Base-by-base conservation (phyloP, 208 protist species). In the Balamuthia mandrillaris region DNA sequence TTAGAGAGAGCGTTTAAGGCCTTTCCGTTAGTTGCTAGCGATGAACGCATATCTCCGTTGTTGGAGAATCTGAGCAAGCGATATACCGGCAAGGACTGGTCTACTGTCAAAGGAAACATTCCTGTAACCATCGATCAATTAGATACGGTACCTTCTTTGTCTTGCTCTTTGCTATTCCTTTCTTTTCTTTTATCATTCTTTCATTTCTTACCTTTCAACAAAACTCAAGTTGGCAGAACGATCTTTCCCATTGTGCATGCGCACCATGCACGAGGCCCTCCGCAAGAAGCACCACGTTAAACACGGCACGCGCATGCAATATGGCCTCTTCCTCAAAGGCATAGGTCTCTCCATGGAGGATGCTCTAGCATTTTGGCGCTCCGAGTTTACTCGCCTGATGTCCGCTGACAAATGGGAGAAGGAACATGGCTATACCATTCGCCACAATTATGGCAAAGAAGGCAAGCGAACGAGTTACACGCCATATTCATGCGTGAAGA, bases 311-410 rank as follows among this genome's bases (percentile, higher is more conserved):
- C 21, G 72, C 1, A 56, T 81, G 49, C 72, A 81, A 35, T 81
- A 81, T 51, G 72, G 72, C 45, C 72, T 81, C 49, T 81, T 81
- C 51, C 72, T 81, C 51, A 81, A 81, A 35, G 72, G 72, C 10
- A 81, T 81, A 21, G 72, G 72, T 10, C 72, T 81, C 27, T 63
- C 49, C 5, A 44, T 81, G 49, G 72, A 81, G 49, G 72, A 81
- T 24, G 72, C 72, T 3, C 44, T 81, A 10, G 6, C 3, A 6
- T 61, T 81, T 51, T 81, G 72, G 72, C 39, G 47, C 35, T 1
- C 49, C 7, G 72, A 81, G 72, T 81, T 81, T 21, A 81, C 72
- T 4, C 44, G 51, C 24, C 3, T 63, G 45, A 81, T 81, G 35
- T 49, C 72, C 10, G 49, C 51, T 18, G 72, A 81, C 35, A 81